These are phyloP conservation scores for Rubroshorea leprosula DNA, from an alignment of 345 rosid species.

Conservation along the genomic window DNA sequence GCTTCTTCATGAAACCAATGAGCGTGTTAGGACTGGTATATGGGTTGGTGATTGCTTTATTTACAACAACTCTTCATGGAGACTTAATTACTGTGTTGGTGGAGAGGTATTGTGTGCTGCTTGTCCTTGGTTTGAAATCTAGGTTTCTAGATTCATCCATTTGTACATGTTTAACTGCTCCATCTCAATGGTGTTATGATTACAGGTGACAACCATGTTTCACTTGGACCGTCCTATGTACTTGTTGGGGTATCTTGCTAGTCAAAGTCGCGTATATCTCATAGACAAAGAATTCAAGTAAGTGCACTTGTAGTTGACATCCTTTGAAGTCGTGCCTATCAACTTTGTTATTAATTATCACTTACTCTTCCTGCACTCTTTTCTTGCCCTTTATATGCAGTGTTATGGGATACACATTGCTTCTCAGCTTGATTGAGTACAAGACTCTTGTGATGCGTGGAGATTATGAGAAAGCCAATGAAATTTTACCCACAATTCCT, in stretches of 20 bases:
- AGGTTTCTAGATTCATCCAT: background rate
- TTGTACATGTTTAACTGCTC: background rate
- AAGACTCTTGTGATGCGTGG: slow-evolving; percentile 98
- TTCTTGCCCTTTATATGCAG: slow-evolving; percentile 31
- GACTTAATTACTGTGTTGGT: slow-evolving; percentile 98
- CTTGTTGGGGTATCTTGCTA: slow-evolving; percentile 94
- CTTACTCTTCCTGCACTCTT: background rate
- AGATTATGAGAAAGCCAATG: slow-evolving; percentile 72
- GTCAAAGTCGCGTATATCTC: slow-evolving; percentile 93
- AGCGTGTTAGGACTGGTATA: slow-evolving; percentile 95
- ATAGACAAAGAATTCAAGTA: slow-evolving; percentile 99
- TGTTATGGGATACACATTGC: slow-evolving; percentile 76
- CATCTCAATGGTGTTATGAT: background rate
- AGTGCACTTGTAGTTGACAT: slow-evolving; percentile 19
- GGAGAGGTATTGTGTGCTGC: slow-evolving; percentile 68
- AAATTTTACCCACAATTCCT: slow-evolving; percentile 77
- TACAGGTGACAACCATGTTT: slow-evolving; percentile 96
- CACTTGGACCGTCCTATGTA: slow-evolving; percentile 99
- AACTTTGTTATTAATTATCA: slow-evolving; percentile 1
- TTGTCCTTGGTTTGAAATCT: slow-evolving; percentile 9
- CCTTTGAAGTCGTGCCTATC: slow-evolving; percentile 12
- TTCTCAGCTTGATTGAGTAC: slow-evolving; percentile 87
- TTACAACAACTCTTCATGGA: slow-evolving; percentile 96
- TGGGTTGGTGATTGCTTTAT: slow-evolving; percentile 99
- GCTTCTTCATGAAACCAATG: slow-evolving; percentile 96